A percentile compares a stretch with the other conserved stretches of the same genome.
These are phyloP conservation scores for Xylariaceae sp. DNA, from an alignment of 2,329 filamentous ascomycete genomes.

Conservation along the genomic window DNA sequence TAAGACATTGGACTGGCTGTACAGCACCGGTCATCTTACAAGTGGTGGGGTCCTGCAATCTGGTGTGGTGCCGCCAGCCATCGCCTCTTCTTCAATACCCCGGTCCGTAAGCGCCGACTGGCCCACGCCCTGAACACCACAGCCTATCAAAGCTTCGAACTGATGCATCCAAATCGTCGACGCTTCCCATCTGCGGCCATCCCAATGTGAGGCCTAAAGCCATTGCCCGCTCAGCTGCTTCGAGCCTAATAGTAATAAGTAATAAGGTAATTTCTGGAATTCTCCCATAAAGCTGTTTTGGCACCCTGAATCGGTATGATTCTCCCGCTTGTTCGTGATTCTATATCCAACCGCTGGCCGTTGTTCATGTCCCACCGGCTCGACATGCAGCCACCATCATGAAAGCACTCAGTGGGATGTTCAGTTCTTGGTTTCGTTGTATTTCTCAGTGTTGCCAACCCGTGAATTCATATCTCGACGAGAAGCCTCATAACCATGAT, in stretches of 20 bases:
- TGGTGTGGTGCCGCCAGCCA: constrained; percentile 52
- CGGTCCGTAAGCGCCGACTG: constrained; percentile 56
- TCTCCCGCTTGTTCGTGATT: constrained; percentile 28
- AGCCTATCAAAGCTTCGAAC: constrained; percentile 51
- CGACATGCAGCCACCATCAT: constrained; percentile 45
- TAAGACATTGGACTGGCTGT: constrained; percentile 56
- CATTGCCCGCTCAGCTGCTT: constrained; percentile 40
- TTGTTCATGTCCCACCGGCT: constrained; percentile 30
- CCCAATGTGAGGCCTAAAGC: constrained; percentile 37
- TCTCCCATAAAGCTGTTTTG: constrained; percentile 38
- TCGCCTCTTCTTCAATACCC: constrained; percentile 48
- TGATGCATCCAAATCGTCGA: constrained; percentile 44
- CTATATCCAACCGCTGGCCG: constrained; percentile 41
- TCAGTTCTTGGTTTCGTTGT: constrained; percentile 55
- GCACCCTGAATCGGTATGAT: constrained; percentile 33
- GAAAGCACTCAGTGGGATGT: constrained; percentile 50
- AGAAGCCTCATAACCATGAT: constrained; percentile 46
- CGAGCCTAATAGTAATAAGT: constrained; percentile 39
- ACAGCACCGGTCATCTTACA: constrained; percentile 49
- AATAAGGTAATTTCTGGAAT: constrained; percentile 33
- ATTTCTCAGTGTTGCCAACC: constrained; percentile 54
- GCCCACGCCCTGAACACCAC: constrained; percentile 44
- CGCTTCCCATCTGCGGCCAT: constrained; percentile 35
- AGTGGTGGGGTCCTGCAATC: constrained; percentile 48
- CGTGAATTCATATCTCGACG: constrained; percentile 46